These are phyloP conservation scores for Blastomyces gilchristii DNA, from an alignment of 2,329 filamentous ascomycete species.

Conservation along the genomic window DNA sequence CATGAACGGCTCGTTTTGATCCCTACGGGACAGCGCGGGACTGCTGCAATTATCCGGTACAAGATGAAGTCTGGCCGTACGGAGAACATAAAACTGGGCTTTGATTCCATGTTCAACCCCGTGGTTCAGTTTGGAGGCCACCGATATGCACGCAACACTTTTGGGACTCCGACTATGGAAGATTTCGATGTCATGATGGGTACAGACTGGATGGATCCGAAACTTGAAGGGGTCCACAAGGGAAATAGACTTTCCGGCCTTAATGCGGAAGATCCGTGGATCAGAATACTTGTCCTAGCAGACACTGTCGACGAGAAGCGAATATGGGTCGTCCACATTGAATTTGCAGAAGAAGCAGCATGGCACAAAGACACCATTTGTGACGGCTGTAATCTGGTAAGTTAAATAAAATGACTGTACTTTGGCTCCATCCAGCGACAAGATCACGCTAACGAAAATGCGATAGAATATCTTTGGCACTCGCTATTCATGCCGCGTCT, in stretches of 20 bases:
- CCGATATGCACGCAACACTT: conserved; percentile 1
- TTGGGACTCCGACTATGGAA: conserved; percentile 5
- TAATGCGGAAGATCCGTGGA: not conserved
- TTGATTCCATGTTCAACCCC: conserved; percentile 10
- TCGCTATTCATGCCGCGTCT: conserved; percentile 6
- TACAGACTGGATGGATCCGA: conserved; percentile 7
- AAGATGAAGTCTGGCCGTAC: not conserved
- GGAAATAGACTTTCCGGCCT: conserved; percentile 1
- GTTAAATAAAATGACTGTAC: not conserved
- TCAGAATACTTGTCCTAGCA: conserved; percentile 2
- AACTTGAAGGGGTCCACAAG: conserved; percentile 3
- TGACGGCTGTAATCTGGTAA: conserved; percentile 8
- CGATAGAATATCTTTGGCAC: conserved; percentile 7
- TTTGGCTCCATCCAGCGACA: not conserved
- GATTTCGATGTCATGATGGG: conserved; percentile 7
- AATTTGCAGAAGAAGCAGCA: conserved; percentile 1
- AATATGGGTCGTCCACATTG: conserved; percentile 9
- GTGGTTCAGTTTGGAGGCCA: conserved; percentile 9
- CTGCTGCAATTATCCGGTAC: conserved; percentile 8
- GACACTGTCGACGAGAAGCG: conserved; percentile 2
- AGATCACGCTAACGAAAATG: not conserved
- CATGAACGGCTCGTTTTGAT: conserved; percentile 4
- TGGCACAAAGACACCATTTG: conserved; percentile 8
- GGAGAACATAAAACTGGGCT: conserved; percentile 8
- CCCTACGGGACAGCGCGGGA: conserved; percentile 4